phyloP scores from a whole-genome alignment of 495 filamentous ascomycete species.

The Endocarpon pusillum region DNA sequence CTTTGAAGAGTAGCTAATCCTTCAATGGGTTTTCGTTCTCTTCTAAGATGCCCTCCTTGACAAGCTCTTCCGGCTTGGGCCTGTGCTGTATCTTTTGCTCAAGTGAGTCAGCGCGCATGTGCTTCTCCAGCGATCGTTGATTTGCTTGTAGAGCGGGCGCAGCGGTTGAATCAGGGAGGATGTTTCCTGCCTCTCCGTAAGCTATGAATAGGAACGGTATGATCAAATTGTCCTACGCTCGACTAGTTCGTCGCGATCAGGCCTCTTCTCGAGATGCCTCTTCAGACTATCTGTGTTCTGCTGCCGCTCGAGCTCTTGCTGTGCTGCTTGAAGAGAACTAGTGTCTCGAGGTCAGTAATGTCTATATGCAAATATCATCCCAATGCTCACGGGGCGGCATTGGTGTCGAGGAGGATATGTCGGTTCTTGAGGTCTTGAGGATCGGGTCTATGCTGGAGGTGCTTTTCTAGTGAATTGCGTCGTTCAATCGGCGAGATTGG shows the following conservation, averaged over 20 bases:
- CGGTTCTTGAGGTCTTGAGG: conserved; percentile 61
- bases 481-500: conserved; percentile 59
- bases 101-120: conserved; percentile 69
- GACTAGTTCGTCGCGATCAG: conserved; percentile 46
- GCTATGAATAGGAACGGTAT: neutral
- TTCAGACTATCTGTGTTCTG: conserved; percentile 44
- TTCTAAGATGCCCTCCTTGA: conserved; percentile 59
- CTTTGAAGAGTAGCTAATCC: too few species aligned
- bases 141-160: conserved; percentile 60
- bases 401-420: conserved; percentile 57
- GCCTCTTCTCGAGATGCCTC: conserved; percentile 47
- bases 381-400: conserved; percentile 43
- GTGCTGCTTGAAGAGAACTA: conserved; percentile 44
- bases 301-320: conserved; percentile 48
- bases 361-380: neutral
- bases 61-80: conserved; percentile 54
- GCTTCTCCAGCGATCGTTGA: conserved; percentile 62
- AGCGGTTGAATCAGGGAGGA: conserved; percentile 58
- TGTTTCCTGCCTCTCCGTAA: conserved; percentile 41
- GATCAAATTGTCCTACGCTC: conserved; percentile 39
- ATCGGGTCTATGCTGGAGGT: conserved; percentile 63
- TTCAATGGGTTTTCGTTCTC: conserved; percentile 35
- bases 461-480: conserved; percentile 78
- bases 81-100: conserved; percentile 68
- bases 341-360: neutral